phyloP scores from a whole-genome alignment of 1,139 yeast genomes.

The Debaryomyces udenii region DNA sequence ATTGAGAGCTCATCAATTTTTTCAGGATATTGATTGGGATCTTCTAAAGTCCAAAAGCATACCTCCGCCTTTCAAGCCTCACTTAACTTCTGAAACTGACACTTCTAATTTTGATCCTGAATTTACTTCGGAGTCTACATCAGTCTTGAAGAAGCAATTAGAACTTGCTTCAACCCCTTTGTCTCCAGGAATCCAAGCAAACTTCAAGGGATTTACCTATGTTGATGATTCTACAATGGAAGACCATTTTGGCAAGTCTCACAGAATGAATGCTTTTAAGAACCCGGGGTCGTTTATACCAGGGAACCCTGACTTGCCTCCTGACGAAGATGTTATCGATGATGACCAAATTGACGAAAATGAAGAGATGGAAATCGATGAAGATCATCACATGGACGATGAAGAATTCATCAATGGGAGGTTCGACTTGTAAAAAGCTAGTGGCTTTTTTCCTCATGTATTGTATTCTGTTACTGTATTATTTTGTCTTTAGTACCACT shows the following conservation, averaged over 20 bases:
- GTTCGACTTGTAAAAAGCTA: constrained; percentile 61
- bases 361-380: constrained; percentile 56
- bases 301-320: constrained; percentile 76
- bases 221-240: constrained; percentile 95
- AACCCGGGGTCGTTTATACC: constrained; percentile 76
- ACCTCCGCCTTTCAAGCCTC: constrained; percentile 98
- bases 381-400: constrained; percentile 47
- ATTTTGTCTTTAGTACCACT: constrained; percentile 5
- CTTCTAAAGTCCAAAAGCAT: constrained; percentile 74
- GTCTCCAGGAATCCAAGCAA: constrained; percentile 93
- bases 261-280: constrained; percentile 49
- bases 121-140: constrained; percentile 89
- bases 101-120: constrained; percentile 97
- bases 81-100: constrained; percentile 85
- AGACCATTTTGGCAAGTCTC: constrained; percentile 65
- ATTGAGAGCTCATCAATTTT: constrained; percentile 86
- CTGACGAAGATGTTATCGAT: constrained; percentile 82
- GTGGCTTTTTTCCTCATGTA: background rate
- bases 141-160: constrained; percentile 69
- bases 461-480: constrained; percentile 6
- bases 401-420: constrained; percentile 90
- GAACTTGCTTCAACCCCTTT: constrained; percentile 78
- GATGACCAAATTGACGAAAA: constrained; percentile 68
- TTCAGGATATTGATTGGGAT: constrained; percentile 89
- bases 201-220: constrained; percentile 93